These are phyloP conservation scores for Hylodesmum podocarpum DNA, from an alignment of 306 rosid genomes.

Conservation along the genomic window DNA sequence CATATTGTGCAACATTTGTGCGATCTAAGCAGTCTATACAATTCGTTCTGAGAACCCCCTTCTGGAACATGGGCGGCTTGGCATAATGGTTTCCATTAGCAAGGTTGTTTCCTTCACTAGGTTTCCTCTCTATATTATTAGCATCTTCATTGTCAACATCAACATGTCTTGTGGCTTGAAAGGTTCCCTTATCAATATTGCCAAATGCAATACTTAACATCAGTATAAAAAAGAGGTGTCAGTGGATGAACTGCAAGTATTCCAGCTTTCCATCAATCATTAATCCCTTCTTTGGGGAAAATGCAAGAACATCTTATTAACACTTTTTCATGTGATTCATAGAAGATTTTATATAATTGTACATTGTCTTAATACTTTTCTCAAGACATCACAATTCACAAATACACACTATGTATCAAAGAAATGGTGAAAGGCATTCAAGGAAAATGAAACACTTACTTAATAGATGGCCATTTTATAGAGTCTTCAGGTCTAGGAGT, in stretches of 20 bases:
- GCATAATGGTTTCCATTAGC: slow-evolving; percentile 29
- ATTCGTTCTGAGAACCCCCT: slow-evolving; percentile 80
- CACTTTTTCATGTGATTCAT: neutral
- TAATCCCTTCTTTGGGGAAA: neutral
- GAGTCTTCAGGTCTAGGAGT: slow-evolving; percentile 37
- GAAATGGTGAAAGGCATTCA: neutral
- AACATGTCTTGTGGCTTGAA: slow-evolving; percentile 3
- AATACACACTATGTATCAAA: neutral
- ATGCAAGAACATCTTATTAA: neutral
- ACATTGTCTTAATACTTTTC: neutral
- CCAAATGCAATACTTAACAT: slow-evolving; percentile 20
- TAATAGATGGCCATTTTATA: slow-evolving; percentile 34
- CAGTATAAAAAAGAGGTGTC: neutral
- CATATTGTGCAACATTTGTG: slow-evolving; percentile 86
- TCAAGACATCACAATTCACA: neutral
- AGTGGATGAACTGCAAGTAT: neutral
- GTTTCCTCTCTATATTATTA: slow-evolving; percentile 34
- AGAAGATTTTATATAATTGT: neutral
- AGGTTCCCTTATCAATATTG: slow-evolving; percentile 20
- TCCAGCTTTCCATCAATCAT: slow-evolving; percentile 8
- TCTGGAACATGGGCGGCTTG: slow-evolving; percentile 52
- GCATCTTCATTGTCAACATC: slow-evolving; percentile 33
- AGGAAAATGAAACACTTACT: slow-evolving; percentile 51
- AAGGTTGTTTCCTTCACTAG: slow-evolving; percentile 39
- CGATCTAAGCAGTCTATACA: slow-evolving; percentile 93